Base-by-base conservation (phyloP, 2,329 filamentous ascomycete species). In the Clarireedia monteithiana region DNA sequence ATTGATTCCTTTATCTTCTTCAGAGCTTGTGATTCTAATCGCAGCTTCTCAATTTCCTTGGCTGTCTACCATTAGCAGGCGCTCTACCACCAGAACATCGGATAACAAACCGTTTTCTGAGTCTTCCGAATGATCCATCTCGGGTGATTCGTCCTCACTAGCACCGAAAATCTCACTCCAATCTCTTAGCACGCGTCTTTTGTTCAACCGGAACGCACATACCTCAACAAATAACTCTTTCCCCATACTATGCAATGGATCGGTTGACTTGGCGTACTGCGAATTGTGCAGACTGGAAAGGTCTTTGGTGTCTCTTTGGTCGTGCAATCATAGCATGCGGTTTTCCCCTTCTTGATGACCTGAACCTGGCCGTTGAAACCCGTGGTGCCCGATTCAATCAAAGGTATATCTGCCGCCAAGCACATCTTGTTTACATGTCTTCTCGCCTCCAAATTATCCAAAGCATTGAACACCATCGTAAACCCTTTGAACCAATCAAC, bases 221-320 rank as follows among this genome's bases (percentile, higher is more conserved):
- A 75, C 78, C 90, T 94, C 59, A 99, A 81, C 7, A 99, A 79
- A 70, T 97, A 99, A 70, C 91, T 96, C 74, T 97, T 99, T 20
- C 83, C 92, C 94, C 94, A 99, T 2, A 99, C 92, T 59, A 99
- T 99, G 74, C 94, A 97, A 73, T 99, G 94, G 45, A 99, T 97
- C 0, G 92, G 89, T 66, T 97, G 92, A 62, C 88, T 95, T 0
- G 94, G 94, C 0, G 91, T 99, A 70, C 90, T 96, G 70, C 94
- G 84, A 65, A 99, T 97, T 1, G 94, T 99, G 74, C 94, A 99
- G 44, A 97, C 91, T 1, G 94, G 91, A 67, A 95, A 97, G 1
- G 87, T 88, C 70, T 96, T 97, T 5, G 92, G 92, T 1, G 87
- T 84, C 59, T 92, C 88, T 71, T 99, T 99, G 2, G 84, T 81